Base-by-base conservation (phyloP, 1,284 basidiomycete genomes). In the Cutaneotrichosporon daszewskae region DNA sequence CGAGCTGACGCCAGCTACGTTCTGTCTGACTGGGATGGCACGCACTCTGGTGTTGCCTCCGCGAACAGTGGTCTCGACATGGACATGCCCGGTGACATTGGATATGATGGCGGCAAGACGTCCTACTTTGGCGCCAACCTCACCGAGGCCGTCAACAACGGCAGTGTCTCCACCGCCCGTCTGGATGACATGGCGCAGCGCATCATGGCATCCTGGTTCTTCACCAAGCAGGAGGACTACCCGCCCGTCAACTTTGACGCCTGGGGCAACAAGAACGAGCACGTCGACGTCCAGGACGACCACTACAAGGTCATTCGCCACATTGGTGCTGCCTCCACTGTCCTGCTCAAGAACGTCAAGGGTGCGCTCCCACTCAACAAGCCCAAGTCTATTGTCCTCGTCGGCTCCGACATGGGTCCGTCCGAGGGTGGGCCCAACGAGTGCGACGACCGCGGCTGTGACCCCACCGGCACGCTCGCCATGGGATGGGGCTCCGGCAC, bases 401-500 rank as follows among this genome's bases (percentile, higher is more conserved):
- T 84, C 42, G 83, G 83, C 17, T 77, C 75, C 32, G 86, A 87
- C 62, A 81, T 85, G 13, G 84, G 81, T 2, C 84, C 85, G 0
- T 77, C 79, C 5, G 65, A 57, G 22, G 72, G 75, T 25, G 87
- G 87, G 0, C 83, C 87, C 2, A 90, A 89, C 68, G 77, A 79
- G 36, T 88, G 80, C 57, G 83, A 87, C 41, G 84, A 87, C 43
- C 72, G 72, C 10, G 74, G 72, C n/a, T n/a, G n/a, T n/a, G 74
- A 74, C 5, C 48, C 65, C n/a, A 60, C 69, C 16, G 72, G 72
- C 25, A 77, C 82, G n/a, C 74, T 89, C 2, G 85, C 84, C 5
- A 82, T 87, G 78, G 87, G 86, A 23, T 89, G 87, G 87, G 87
- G 83, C 16, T 80, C 78, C 37, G 84, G 84, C 41, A 66, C 75